Evolutionary conservation across 192 early-diverging fungal species (phyloP).

Genomic region (Linnemannia schmuckeri): DNA sequence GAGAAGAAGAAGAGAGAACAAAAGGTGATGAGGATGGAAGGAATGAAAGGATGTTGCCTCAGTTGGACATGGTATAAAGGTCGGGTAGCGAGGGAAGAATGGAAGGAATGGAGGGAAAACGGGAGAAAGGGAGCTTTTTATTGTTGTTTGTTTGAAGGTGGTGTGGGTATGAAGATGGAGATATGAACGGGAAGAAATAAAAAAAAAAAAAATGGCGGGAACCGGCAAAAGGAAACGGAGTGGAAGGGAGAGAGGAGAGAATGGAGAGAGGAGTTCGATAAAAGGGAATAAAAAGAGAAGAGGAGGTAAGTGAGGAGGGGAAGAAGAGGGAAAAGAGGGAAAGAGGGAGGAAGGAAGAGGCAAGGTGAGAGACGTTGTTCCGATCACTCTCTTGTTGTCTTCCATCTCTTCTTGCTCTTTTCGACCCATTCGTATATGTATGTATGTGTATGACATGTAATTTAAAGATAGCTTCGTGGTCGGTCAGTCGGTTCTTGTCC

Average conservation of each 20-base stretch:
- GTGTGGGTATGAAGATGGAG: not conserved
- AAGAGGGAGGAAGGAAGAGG: not conserved
- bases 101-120: constrained; percentile 6
- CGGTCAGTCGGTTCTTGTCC: too few relatives aligned
- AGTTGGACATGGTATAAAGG: not conserved
- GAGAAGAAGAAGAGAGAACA: not conserved
- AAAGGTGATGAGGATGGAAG: not conserved
- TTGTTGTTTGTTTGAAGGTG: not conserved
- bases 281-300: not conserved
- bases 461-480: too few relatives aligned
- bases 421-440: too few relatives aligned
- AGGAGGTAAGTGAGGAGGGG: not conserved
- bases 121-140: constrained; percentile 2
- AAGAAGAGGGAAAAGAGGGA: not conserved
- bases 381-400: not conserved
- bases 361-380: not conserved
- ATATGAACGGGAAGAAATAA: constrained; percentile 7
- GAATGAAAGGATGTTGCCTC: not conserved
- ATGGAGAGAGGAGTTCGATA: not conserved
- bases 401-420: not conserved
- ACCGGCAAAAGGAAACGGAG: not conserved
- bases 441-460: too few relatives aligned
- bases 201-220: constrained; percentile 2
- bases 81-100: not conserved
- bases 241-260: not conserved